Evolutionary conservation across 176 grass and related monocot species (phyloP).

Genomic region (Bothriochloa decipiens): DNA sequence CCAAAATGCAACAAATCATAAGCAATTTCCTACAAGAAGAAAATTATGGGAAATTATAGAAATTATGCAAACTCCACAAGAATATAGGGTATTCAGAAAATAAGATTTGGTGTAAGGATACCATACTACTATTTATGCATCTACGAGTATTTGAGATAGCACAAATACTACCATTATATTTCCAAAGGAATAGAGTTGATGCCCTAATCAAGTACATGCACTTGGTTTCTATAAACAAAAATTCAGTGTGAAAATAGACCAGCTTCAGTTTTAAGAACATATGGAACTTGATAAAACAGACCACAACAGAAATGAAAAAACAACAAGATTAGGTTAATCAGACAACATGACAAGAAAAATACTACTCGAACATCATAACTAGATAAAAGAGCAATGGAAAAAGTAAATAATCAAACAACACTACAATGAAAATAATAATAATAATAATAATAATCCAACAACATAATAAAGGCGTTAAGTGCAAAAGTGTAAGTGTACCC

Average conservation of each 20-base stretch:
- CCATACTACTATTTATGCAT: not conserved
- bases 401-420: not conserved
- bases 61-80: not conserved
- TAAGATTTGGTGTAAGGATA: not conserved
- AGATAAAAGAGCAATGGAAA: not conserved
- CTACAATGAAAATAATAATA: not conserved
- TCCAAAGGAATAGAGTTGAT: not conserved
- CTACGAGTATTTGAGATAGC: not conserved
- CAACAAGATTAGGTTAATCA: not conserved
- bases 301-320: too few species aligned
- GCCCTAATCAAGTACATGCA: not conserved
- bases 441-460: not conserved
- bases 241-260: not conserved
- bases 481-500: not conserved
- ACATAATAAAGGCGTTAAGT: not conserved
- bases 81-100: too few species aligned
- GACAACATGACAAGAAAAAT: not conserved
- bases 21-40: too few species aligned
- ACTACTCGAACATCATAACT: not conserved
- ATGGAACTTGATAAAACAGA: not conserved
- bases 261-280: not conserved
- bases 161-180: not conserved
- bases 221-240: not conserved
- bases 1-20: too few species aligned
- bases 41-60: too few species aligned